Percentiles rank a stretch among this genome's conserved stretches.
Conservation (phyloP, 371 early-diverging fungal species). For the Rhizopus delemar region DNA sequence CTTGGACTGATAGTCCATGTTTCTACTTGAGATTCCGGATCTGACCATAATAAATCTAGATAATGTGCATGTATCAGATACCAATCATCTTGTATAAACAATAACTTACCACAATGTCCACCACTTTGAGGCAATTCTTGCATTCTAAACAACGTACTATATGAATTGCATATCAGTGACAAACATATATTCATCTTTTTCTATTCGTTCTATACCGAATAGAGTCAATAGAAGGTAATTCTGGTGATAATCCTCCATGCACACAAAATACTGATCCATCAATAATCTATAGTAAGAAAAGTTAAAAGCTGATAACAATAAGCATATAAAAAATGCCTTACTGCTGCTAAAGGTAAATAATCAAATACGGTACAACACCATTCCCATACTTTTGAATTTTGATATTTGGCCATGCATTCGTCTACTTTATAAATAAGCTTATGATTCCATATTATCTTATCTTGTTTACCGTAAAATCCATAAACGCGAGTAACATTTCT, state of each 20-base stretch:
- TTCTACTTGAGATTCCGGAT: constrained; percentile 95
- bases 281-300: constrained; percentile 5
- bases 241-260: constrained; percentile 99
- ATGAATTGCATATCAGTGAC: neutral
- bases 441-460: neutral
- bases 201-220: constrained; percentile 32
- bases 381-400: constrained; percentile 98
- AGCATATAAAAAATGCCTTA: constrained; percentile 33
- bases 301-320: neutral
- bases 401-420: constrained; percentile 92
- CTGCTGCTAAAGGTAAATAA: constrained; percentile 95
- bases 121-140: constrained; percentile 55
- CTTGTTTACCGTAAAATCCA: constrained; percentile 91
- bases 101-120: constrained; percentile 48
- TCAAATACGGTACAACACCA: constrained; percentile 99
- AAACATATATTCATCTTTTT: neutral
- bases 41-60: constrained; percentile 95
- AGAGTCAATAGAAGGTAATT: constrained; percentile 65
- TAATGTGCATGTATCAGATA: neutral
- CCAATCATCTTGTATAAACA: neutral
- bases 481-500: constrained; percentile 99
- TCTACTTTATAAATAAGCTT: constrained; percentile 20
- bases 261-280: constrained; percentile 89
- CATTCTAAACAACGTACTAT: constrained; percentile 59
- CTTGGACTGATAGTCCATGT: constrained; percentile 98